phyloP scores from a whole-genome alignment of 306 rosid genomes.

The Urtica urens region DNA sequence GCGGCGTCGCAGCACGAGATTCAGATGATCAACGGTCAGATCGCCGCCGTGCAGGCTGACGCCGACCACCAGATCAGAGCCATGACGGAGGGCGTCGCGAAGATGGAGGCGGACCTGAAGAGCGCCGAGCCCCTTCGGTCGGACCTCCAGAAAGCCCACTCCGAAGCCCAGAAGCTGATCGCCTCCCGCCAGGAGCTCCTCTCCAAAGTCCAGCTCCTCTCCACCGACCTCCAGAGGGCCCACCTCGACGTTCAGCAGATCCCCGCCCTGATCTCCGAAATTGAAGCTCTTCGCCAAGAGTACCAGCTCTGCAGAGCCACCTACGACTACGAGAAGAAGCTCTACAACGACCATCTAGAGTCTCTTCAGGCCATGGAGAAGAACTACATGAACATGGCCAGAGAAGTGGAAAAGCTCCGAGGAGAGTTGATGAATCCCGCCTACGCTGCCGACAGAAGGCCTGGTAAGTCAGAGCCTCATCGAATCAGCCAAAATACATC shows the following conservation, averaged over 20 bases:
- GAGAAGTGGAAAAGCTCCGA: constrained; percentile 87
- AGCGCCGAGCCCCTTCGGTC: constrained; percentile 44
- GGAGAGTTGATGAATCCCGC: constrained; percentile 67
- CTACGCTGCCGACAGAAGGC: constrained; percentile 52
- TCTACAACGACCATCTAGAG: constrained; percentile 87
- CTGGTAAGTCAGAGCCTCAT: too few relatives aligned
- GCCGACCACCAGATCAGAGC: constrained; percentile 61
- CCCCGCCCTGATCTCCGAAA: constrained; percentile 60
- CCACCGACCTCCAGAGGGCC: constrained; percentile 71
- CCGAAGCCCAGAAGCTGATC: constrained; percentile 59
- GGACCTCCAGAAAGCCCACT: constrained; percentile 64
- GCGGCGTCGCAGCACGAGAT: constrained; percentile 83
- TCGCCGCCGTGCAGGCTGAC: constrained; percentile 58
- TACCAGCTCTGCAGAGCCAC: constrained; percentile 91
- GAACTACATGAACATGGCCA: constrained; percentile 82
- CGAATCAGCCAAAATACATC: too few relatives aligned
- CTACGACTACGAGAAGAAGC: constrained; percentile 78
- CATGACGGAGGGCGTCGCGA: constrained; percentile 51
- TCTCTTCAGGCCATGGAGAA: constrained; percentile 95
- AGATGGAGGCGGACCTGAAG: constrained; percentile 64
- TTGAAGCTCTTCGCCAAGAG: constrained; percentile 71
- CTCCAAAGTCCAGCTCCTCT: constrained; percentile 50
- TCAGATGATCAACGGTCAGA: constrained; percentile 66
- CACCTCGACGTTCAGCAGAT: constrained; percentile 69
- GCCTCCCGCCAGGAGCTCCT: constrained; percentile 66